Percentiles rank a stretch among this genome's conserved stretches.
Conservation (phyloP, 1,284 basidiomycete genomes). For the Violaceomyces palustris region DNA sequence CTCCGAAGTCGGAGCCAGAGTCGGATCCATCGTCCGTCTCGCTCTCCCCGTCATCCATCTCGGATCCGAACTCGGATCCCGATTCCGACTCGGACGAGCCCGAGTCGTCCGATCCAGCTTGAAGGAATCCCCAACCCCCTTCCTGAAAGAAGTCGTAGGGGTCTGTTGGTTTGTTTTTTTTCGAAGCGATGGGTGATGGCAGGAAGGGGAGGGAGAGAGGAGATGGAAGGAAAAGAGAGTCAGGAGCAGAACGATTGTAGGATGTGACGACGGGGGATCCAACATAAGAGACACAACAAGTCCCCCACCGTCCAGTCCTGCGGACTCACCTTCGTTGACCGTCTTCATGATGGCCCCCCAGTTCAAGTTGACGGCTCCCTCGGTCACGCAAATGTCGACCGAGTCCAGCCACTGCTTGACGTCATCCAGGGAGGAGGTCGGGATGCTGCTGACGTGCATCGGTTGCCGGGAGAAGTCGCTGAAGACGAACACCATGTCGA, state of each 20-base stretch:
- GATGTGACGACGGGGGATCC: too few species aligned
- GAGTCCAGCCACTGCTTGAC: constrained; percentile 71
- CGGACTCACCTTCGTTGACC: constrained; percentile 35
- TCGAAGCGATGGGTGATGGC: too few species aligned
- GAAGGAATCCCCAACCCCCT: constrained; percentile 89
- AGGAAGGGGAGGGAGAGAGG: too few species aligned
- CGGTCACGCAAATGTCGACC: constrained; percentile 91
- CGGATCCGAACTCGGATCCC: constrained; percentile 49
- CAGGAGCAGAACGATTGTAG: too few species aligned
- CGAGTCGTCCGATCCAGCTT: constrained; percentile 27
- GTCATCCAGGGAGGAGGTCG: constrained; percentile 41
- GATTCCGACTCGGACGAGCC: constrained; percentile 36
- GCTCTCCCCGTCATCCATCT: constrained; percentile 48
- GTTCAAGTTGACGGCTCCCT: constrained; percentile 94
- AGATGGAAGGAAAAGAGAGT: too few species aligned
- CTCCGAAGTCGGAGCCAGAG: constrained; percentile 49
- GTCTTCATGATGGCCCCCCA: constrained; percentile 80
- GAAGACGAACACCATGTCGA: constrained; percentile 94
- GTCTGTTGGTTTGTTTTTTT: constrained; percentile 80
- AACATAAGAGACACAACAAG: too few species aligned
- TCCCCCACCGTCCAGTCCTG: not conserved
- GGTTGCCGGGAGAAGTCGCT: constrained; percentile 90
- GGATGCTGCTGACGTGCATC: constrained; percentile 58
- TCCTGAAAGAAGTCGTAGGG: constrained; percentile 93
- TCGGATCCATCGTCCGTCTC: constrained; percentile 45